A percentile compares a stretch with the other conserved stretches of the same genome.
phyloP scores from a whole-genome alignment of 2,329 filamentous ascomycete species.

The Aspergillus spinulosporus region DNA sequence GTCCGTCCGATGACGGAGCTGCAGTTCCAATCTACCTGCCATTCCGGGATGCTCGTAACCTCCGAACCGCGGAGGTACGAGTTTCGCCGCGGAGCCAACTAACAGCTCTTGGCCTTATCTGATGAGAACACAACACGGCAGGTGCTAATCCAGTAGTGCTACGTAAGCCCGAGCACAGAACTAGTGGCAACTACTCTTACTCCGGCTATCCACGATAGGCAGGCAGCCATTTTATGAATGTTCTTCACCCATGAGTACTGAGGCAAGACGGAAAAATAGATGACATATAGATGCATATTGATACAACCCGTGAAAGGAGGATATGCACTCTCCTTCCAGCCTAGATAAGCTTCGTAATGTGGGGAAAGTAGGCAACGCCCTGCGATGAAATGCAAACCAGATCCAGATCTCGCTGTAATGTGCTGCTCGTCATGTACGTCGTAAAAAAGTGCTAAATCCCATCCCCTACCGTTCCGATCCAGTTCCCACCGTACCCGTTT shows the following conservation, averaged over 20 bases:
- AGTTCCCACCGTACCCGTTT: background rate
- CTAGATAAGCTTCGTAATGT: conserved; percentile 4
- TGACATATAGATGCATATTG: conserved; percentile 9
- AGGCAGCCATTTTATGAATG: too few species aligned
- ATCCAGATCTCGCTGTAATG: conserved; percentile 22
- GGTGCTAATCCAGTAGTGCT: too few species aligned
- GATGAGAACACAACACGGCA: background rate
- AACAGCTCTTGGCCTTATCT: background rate
- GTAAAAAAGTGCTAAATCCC: conserved; percentile 19
- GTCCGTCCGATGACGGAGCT: conserved; percentile 27
- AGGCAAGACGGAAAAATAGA: background rate
- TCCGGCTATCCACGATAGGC: background rate
- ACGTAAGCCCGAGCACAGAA: background rate
- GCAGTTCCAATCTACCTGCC: conserved; percentile 3
- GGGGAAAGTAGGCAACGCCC: conserved; percentile 10
- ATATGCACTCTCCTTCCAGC: background rate
- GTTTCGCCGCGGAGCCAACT: too few species aligned
- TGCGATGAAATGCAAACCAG: conserved; percentile 15
- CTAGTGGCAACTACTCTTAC: background rate
- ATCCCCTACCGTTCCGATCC: background rate
- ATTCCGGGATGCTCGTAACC: conserved; percentile 12
- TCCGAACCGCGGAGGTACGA: conserved; percentile 25
- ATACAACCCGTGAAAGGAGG: conserved; percentile 11
- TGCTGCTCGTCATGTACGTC: conserved; percentile 26
- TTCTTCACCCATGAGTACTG: background rate